Conservation (phyloP, 2,329 filamentous ascomycete species). For the Leptographium galeiforme region DNA sequence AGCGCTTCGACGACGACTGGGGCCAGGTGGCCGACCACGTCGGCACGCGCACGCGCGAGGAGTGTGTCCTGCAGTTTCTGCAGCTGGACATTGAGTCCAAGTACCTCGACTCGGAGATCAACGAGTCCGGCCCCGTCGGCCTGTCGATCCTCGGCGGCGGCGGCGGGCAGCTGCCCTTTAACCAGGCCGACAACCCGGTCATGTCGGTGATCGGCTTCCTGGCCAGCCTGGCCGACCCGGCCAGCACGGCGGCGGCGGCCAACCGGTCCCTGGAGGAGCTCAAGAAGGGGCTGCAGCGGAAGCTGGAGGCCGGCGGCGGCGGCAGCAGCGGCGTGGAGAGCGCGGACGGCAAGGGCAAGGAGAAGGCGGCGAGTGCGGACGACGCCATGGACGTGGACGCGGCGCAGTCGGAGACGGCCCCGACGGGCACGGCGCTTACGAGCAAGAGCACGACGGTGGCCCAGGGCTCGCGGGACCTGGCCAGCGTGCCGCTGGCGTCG, state of each 20-base stretch:
- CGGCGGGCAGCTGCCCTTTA: slow-evolving; percentile 75
- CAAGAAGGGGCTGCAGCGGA: slow-evolving; percentile 63
- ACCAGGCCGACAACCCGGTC: slow-evolving; percentile 86
- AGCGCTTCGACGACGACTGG: slow-evolving; percentile 94
- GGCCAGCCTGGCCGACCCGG: slow-evolving; percentile 78
- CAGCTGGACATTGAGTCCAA: slow-evolving; percentile 96
- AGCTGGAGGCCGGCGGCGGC: slow-evolving; percentile 46
- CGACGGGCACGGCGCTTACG: slow-evolving; percentile 37
- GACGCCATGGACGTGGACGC: slow-evolving; percentile 54
- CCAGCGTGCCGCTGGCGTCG: slow-evolving; percentile 72
- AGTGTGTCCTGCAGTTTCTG: slow-evolving; percentile 93
- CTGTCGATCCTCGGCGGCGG: slow-evolving; percentile 57
- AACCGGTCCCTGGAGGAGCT: slow-evolving; percentile 79
- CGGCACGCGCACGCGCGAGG: slow-evolving; percentile 78
- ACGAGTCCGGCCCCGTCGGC: slow-evolving; percentile 38
- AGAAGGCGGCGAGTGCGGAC: slow-evolving; percentile 48
- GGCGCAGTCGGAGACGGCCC: slow-evolving; percentile 22
- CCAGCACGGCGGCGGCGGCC: slow-evolving; percentile 79
- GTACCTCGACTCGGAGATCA: slow-evolving; percentile 69
- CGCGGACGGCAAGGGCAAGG: slow-evolving; percentile 42
- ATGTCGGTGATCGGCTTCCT: slow-evolving; percentile 94
- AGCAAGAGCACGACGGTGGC: slow-evolving; percentile 39
- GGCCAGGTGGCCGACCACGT: slow-evolving; percentile 85
- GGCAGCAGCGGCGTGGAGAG: slow-evolving; percentile 21
- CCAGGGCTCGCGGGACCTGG: slow-evolving; percentile 23